Conservation (phyloP, 1,284 basidiomycete genomes). For the Porogramme epimiltina region DNA sequence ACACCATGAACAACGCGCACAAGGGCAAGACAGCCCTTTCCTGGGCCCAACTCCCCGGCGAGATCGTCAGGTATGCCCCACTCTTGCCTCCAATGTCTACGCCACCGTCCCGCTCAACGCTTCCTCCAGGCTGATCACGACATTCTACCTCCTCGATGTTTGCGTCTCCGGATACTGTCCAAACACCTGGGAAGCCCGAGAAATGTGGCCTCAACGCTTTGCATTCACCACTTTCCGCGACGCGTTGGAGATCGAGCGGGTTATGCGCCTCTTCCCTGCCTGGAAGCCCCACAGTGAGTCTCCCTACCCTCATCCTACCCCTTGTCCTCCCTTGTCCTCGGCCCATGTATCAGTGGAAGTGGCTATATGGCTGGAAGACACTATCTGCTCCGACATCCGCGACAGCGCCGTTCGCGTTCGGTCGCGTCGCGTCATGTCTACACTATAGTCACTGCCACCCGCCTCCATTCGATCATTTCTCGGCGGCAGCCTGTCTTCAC, state of each 20-base stretch:
- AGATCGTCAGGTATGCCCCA: slow-evolving; percentile 62
- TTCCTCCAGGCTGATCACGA: slow-evolving; percentile 57
- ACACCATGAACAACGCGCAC: slow-evolving; percentile 34
- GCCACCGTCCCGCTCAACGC: slow-evolving; percentile 26
- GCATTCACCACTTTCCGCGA: slow-evolving; percentile 56
- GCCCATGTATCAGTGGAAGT: background rate
- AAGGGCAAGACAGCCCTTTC: slow-evolving; percentile 71
- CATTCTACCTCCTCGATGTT: slow-evolving; percentile 56
- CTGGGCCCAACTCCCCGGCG: slow-evolving; percentile 70
- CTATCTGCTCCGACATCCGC: too few species aligned
- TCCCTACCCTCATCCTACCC: background rate
- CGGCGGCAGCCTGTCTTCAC: background rate
- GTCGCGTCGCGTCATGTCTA: slow-evolving; percentile 10
- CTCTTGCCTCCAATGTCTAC: slow-evolving; percentile 6
- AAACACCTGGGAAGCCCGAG: slow-evolving; percentile 56
- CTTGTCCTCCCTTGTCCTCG: background rate
- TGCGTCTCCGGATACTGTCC: slow-evolving; percentile 49
- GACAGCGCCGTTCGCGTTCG: slow-evolving; percentile 6
- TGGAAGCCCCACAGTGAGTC: slow-evolving; percentile 51
- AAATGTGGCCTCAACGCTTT: slow-evolving; percentile 59
- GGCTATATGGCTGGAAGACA: too few species aligned
- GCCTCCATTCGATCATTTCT: background rate
- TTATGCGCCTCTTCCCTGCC: slow-evolving; percentile 54
- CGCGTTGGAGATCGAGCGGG: slow-evolving; percentile 56
- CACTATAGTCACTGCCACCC: background rate